Base-by-base conservation (phyloP, 1,284 basidiomycete species). In the Trichosporon sp. region DNA sequence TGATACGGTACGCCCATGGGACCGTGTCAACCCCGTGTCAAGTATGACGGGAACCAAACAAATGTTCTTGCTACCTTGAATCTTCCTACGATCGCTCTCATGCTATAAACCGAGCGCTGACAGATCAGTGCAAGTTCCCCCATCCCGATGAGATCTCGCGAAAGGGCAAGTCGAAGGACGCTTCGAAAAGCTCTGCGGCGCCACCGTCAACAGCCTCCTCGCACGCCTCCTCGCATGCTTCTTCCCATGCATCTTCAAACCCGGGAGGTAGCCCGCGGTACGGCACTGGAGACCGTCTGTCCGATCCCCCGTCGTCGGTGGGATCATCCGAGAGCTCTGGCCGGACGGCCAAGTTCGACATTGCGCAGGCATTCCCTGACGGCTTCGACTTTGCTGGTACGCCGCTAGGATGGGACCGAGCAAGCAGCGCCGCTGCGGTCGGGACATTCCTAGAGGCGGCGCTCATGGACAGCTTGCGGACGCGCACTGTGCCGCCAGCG, bases 121-220 rank as follows among this genome's bases (percentile, higher is more conserved):
- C 52, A n/a, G 19, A 21, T 10, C 58, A 76, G 71, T 76, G 74
- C 61, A 62, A 69, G 31, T 76, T 72, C 56, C 73, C 74, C 25
- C 72, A 74, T 52, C 54, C 66, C 32, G 69, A 69, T 16, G 62
- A 54, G 25, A 29, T 54, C 25, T 54, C 61, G 8, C 67, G 65
- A 54, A 62, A 57, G 56, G 60, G 60, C 34, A 63, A 65, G 36
- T 44, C 52, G n/a, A 56, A 62, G 44, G 58, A 61, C 37, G 14
- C 16, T 4, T 19, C 16, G 9, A 29, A 44, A 21, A 14, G 6
- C 34, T 21, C 40, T 16, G 25, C 16, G 4, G 25, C 49, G 11
- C 25, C 49, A 16, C 49, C 49, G 11, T 54, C 49, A 8, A 37
- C 58, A 19, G 29, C 36, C 9, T 40, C 29, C 9, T 46, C 58